A percentile compares a stretch with the other conserved stretches of the same genome.
phyloP scores from a whole-genome alignment of 257 asterid genomes.

The Echites panduratus region DNA sequence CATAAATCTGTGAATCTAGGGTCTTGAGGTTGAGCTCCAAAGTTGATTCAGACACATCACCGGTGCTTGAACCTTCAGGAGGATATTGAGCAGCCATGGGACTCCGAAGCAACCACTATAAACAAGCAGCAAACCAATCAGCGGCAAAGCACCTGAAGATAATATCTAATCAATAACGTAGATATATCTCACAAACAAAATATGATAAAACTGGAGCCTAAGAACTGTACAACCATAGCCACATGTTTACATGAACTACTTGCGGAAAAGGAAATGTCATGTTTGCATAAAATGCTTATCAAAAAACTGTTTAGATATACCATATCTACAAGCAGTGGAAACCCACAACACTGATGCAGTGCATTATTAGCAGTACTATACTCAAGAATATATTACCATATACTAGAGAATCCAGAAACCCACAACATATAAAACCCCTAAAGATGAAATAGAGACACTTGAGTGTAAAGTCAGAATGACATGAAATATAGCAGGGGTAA shows the following conservation, averaged over 20 bases:
- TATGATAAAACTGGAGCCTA: background rate
- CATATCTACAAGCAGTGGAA: too few relatives aligned
- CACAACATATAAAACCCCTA: background rate
- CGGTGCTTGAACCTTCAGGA: slow-evolving; percentile 44
- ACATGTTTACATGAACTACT: background rate
- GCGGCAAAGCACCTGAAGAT: background rate
- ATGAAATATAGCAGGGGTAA: background rate
- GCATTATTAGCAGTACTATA: too few relatives aligned
- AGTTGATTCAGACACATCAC: slow-evolving; percentile 47
- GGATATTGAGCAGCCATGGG: slow-evolving; percentile 62
- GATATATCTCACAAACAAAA: background rate
- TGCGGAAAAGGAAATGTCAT: too few relatives aligned
- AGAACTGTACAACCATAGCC: background rate
- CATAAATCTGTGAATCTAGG: slow-evolving; percentile 59
- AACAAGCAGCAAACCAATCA: slow-evolving; percentile 13
- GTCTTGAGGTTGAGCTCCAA: slow-evolving; percentile 85
- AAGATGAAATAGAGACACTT: background rate
- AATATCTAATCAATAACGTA: background rate
- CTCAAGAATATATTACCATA: background rate
- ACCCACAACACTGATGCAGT: too few relatives aligned
- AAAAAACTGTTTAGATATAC: background rate
- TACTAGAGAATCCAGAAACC: too few relatives aligned
- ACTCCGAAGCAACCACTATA: slow-evolving; percentile 20
- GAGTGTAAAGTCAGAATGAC: background rate
- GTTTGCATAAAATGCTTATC: background rate